Evolutionary conservation across 768 basidiomycete genomes (phyloP).

Genomic region (Cystobasidium onofrii): DNA sequence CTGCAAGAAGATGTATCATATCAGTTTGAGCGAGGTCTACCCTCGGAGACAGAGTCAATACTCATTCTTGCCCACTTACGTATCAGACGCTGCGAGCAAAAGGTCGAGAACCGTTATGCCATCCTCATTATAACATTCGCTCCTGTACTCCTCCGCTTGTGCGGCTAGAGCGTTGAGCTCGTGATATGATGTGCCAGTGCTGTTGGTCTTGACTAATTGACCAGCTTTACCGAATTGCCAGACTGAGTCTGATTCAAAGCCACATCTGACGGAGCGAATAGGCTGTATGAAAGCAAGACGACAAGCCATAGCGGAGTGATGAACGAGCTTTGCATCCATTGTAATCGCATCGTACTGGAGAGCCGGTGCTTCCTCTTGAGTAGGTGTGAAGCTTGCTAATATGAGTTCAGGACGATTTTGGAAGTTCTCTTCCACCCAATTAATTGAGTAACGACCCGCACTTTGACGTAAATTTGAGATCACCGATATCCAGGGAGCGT

Average conservation of each 20-base stretch:
- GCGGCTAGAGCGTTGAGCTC: background rate
- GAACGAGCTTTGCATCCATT: background rate
- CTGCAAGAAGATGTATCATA: background rate
- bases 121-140: background rate
- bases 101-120: slow-evolving; percentile 22
- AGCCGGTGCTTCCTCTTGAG: background rate
- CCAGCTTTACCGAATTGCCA: background rate
- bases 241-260: background rate
- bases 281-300: background rate
- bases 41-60: background rate
- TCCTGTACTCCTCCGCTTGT: background rate
- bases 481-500: background rate
- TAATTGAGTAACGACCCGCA: background rate
- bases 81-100: background rate
- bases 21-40: background rate
- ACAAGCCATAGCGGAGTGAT: background rate
- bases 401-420: background rate
- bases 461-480: slow-evolving; percentile 8
- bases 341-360: too few relatives aligned
- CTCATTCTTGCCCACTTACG: background rate
- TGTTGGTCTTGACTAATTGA: background rate
- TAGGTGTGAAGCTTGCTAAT: background rate
- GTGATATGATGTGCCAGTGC: background rate
- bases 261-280: background rate
- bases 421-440: background rate